Conservation (phyloP, 2,329 filamentous ascomycete species). For the Thielaviopsis musarum region DNA sequence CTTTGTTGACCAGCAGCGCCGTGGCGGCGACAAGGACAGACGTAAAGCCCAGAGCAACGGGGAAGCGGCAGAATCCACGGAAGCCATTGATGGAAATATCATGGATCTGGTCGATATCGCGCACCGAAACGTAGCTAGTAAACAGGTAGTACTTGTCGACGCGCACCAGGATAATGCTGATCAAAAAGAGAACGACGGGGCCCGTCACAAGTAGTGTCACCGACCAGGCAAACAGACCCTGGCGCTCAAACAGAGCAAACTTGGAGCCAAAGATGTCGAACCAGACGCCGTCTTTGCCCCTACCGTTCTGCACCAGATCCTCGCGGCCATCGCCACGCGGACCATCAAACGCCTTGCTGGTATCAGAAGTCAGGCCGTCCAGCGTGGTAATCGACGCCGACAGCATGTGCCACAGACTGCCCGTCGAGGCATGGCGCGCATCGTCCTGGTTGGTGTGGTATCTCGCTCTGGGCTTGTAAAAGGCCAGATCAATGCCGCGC, state of each 20-base stretch:
- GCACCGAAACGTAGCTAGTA: conserved; percentile 38
- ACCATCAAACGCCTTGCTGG: conserved; percentile 48
- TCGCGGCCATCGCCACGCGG: conserved; percentile 34
- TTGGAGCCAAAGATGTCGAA: conserved; percentile 76
- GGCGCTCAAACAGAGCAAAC: conserved; percentile 64
- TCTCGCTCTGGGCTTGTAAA: conserved; percentile 66
- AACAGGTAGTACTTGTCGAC: conserved; percentile 83
- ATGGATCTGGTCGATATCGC: conserved; percentile 43
- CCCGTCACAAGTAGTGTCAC: conserved; percentile 66
- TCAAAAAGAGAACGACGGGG: conserved; percentile 52
- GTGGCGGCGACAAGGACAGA: conserved; percentile 52
- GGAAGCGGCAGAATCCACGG: conserved; percentile 72
- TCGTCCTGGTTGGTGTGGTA: conserved; percentile 92
- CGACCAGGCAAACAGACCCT: conserved; percentile 76
- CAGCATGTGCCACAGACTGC: conserved; percentile 85
- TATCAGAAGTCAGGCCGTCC: conserved; percentile 51
- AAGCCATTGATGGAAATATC: conserved; percentile 53
- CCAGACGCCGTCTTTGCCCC: conserved; percentile 62
- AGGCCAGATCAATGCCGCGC: conserved; percentile 81
- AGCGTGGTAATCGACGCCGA: conserved; percentile 65
- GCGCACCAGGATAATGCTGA: conserved; percentile 52
- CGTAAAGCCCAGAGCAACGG: conserved; percentile 54
- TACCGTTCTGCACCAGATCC: conserved; percentile 49
- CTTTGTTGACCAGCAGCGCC: conserved; percentile 58
- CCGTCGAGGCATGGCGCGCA: conserved; percentile 53